Evolutionary conservation across 2,329 filamentous ascomycete genomes (phyloP), one percentile per base, ranked within the genome.

Genomic region (Nothophoma quercina): DNA sequence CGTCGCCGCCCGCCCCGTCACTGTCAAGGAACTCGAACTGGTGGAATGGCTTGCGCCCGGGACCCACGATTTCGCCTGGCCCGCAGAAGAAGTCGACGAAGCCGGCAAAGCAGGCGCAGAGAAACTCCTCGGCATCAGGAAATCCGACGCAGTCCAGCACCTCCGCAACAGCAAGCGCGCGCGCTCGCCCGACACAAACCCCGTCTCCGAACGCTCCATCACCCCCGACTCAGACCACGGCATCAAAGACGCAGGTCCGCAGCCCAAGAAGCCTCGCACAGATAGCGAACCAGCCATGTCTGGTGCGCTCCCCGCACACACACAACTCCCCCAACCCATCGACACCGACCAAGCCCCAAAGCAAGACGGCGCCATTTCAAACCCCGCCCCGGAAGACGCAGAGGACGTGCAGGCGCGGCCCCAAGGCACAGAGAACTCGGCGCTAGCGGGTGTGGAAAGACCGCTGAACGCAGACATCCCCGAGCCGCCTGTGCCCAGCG

Each of bases 11-110:
- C 81, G 93, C 51, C 84, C 89, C 2, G 90, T 98, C 30, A 86
- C 91, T 44, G 90, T 96, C 0, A 75, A 83, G 38, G 84, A 92
- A 29, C 75, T 97, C 62, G 90, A 96, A 71, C 75, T 98, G 52
- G 69, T 96, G 7, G 91, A 97, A 70, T 99, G 91, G 81, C 77
- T 83, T 80, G 90, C 93, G 64, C 89, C 90, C 2, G 93, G 91
- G 2, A 85, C 85, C 40, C 93, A 98, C 77, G 79, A 85, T 38
- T 90, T 88, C 76, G 80, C 85, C 29, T 96, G 90, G 86, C 95
- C 95, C 1, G 83, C 83, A 8, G 86, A 90, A 67, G 90, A 97
- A 75, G 90, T 90, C 10, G 86, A 86, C 23, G 81, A 82, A 5
- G 87, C 87, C 42, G 91, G 95, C 75, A 90, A 89, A 74, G 85